Evolutionary conservation across 495 filamentous ascomycete species (phyloP).

Genomic region (Durotheca rogersii): DNA sequence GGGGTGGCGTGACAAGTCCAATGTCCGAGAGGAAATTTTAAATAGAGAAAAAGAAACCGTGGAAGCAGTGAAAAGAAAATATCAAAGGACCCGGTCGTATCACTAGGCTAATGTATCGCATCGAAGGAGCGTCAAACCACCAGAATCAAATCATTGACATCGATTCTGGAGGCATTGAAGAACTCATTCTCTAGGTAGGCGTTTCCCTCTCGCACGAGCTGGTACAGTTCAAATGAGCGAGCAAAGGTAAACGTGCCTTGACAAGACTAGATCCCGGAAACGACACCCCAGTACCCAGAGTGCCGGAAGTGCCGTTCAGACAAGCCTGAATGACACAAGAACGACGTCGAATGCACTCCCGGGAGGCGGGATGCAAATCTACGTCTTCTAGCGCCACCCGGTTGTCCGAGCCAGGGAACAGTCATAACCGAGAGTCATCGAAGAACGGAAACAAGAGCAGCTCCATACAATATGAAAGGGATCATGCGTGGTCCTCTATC

Average conservation of each 20-base stretch:
- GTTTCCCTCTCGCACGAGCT: constrained; percentile 3
- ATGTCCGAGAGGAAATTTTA: constrained; percentile 29
- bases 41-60: constrained; percentile 30
- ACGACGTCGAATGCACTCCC: constrained; percentile 20
- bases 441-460: constrained; percentile 42
- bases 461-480: constrained; percentile 39
- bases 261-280: constrained; percentile 27
- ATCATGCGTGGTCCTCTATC: constrained; percentile 29
- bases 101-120: constrained; percentile 32
- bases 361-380: constrained; percentile 28
- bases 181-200: constrained; percentile 25
- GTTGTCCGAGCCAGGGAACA: constrained; percentile 37
- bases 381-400: constrained; percentile 22
- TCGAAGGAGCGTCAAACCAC: constrained; percentile 25
- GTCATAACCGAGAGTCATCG: constrained; percentile 40
- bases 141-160: neutral
- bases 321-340: constrained; percentile 18
- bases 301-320: constrained; percentile 41
- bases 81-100: constrained; percentile 21
- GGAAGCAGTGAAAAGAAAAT: constrained; percentile 27
- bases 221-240: neutral
- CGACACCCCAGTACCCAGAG: constrained; percentile 29
- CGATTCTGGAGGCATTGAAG: constrained; percentile 6
- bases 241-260: constrained; percentile 14
- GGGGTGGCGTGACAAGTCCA: constrained; percentile 37